Conservation (phyloP, 164 flowering plant genomes). For the Cinnamomum chago region DNA sequence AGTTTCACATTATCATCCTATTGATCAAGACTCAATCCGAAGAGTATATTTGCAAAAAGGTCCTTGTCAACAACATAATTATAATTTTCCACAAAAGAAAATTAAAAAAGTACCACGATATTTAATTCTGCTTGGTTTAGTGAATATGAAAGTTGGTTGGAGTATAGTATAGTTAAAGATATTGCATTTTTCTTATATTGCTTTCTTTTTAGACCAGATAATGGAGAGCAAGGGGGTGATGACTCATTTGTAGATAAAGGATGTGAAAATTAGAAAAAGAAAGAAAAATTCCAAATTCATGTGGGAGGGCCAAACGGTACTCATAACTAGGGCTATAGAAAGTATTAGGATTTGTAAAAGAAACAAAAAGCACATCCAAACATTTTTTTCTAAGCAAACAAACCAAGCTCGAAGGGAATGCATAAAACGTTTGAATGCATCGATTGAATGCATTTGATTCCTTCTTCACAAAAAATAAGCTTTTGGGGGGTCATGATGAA, state of each 20-base stretch:
- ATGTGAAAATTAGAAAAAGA: neutral
- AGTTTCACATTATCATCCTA: no score
- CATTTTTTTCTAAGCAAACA: neutral
- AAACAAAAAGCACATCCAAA: neutral
- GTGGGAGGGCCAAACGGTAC: slow-evolving; percentile 4
- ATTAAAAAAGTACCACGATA: neutral
- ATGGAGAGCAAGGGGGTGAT: neutral
- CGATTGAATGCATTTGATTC: neutral
- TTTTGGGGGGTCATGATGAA: neutral
- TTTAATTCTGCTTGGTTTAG: neutral
- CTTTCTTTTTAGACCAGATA: neutral
- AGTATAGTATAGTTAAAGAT: slow-evolving; percentile 1
- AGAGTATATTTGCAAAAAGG: neutral
- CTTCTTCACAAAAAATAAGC: neutral
- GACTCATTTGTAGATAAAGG: neutral
- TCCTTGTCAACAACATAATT: neutral
- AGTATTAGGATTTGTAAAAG: neutral
- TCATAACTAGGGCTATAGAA: neutral
- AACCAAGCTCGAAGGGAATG: neutral
- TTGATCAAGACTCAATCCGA: no score
- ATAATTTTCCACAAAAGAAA: neutral
- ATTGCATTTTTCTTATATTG: neutral
- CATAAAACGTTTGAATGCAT: neutral
- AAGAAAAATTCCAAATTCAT: slow-evolving; percentile 2
- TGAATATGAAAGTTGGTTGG: slow-evolving; percentile 2